Base-by-base conservation (phyloP, 345 rosid species). In the Erodium maritimum region DNA sequence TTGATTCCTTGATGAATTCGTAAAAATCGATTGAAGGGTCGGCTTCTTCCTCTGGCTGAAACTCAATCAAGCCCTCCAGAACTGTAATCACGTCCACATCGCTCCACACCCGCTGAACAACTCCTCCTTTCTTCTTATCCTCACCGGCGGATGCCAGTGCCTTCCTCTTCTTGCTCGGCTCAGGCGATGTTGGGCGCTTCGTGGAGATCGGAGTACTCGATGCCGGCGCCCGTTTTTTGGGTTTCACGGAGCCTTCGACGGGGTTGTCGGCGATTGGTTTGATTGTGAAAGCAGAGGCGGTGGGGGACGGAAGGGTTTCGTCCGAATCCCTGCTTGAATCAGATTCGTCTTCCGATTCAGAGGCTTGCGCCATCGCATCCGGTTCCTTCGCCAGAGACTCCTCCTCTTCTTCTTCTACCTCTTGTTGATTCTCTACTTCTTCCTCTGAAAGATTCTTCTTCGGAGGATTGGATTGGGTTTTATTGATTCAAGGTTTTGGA, bases 81-180 rank as follows among this genome's bases (percentile, higher is more conserved):
- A 82, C 34, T 2, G 59, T 61, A 6, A 77, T 57, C 58, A 75
- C 88, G 5, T 82, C 84, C 16, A 67, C 81, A 22, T 73, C 84
- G 18, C 69, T 75, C 80, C 78, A 82, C 4, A 79, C 24, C 21
- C 82, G 73, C 16, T 73, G 73, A 34, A 60, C 3, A 67, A 53
- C 18, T 69, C 66, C 59, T 62, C 73, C 22, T 62, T 68, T 60
- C 48, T 70, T 67, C 54, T 57, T 65, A 17, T 60, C 0, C 50
- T 8, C 0, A 33, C 37, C 8, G 59, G 21, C 17, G 48, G 24
- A 56, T 52, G 54, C 68, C 17, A 16, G 14, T 1, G 16, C 3
- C 48, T 3, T 14, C 5, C 17, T 42, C 48, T 11, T 42, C 17
- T 42, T 42, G 12, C 37, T 29, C 1, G 2, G 5, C 37, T 29